A percentile compares a stretch with the other conserved stretches of the same genome.
Conservation (phyloP, 108 stramenopile species). For the Aurantiochytrium sp. region DNA sequence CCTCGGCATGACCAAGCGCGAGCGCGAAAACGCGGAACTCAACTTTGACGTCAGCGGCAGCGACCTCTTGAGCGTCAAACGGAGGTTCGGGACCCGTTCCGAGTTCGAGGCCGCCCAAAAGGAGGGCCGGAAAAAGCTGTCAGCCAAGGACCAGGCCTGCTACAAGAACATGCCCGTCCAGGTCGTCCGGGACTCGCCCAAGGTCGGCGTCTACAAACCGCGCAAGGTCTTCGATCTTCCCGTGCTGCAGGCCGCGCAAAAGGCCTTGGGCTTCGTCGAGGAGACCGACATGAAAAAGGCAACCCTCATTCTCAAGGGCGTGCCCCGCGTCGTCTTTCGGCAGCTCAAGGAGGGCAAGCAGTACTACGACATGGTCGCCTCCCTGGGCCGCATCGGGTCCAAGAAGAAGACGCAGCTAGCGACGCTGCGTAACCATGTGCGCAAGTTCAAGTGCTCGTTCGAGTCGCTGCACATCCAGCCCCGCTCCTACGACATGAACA, state of each 20-base stretch:
- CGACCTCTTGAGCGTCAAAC: slow-evolving; percentile 10
- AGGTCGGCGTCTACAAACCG: not conserved
- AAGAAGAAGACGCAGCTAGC: slow-evolving; percentile 28
- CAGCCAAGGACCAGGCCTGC: not conserved
- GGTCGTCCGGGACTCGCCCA: not conserved
- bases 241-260: not conserved
- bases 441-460: slow-evolving; percentile 27
- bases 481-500: slow-evolving; percentile 10
- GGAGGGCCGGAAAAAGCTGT: not conserved
- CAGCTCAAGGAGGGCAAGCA: slow-evolving; percentile 28
- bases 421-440: slow-evolving; percentile 11
- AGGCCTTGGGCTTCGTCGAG: not conserved
- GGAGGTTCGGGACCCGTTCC: not conserved
- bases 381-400: not conserved
- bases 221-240: slow-evolving; percentile 17
- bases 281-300: slow-evolving; percentile 25
- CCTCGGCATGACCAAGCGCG: not conserved
- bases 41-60: not conserved
- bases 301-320: slow-evolving; percentile 16
- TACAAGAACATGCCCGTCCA: slow-evolving; percentile 30
- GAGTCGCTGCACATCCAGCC: slow-evolving; percentile 13
- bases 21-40: not conserved
- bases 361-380: slow-evolving; percentile 29
- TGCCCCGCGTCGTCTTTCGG: not conserved
- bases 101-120: not conserved